A percentile compares a stretch with the other conserved stretches of the same genome.
phyloP scores from a whole-genome alignment of 208 protist species.

The Crithidia expoeki region DNA sequence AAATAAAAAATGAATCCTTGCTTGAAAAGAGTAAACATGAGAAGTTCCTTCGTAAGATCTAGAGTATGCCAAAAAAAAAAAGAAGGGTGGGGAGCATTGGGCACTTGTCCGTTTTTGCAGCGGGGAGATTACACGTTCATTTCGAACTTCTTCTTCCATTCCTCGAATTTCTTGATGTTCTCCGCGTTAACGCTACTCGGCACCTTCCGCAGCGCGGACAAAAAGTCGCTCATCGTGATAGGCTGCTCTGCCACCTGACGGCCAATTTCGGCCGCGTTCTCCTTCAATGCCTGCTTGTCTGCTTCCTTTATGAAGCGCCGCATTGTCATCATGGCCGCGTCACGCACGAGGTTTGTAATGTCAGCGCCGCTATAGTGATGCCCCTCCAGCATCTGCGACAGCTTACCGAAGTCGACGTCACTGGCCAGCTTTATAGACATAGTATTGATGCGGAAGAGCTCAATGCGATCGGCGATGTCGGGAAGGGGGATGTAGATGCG shows the following conservation, averaged over 20 bases:
- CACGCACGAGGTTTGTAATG: conserved; percentile 90
- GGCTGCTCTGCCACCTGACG: conserved; percentile 81
- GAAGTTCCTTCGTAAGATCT: not conserved
- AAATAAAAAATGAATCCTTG: too few relatives aligned
- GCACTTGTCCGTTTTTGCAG: not conserved
- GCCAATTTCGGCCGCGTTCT: conserved; percentile 82
- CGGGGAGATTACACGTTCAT: conserved; percentile 37
- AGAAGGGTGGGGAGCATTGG: too few relatives aligned
- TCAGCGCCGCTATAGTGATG: conserved; percentile 92
- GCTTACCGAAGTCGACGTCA: conserved; percentile 79
- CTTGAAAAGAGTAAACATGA: too few relatives aligned
- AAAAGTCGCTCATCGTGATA: conserved; percentile 87
- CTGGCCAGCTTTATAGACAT: conserved; percentile 63
- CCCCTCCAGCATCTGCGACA: conserved; percentile 82
- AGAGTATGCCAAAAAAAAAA: not conserved
- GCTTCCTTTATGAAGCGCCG: conserved; percentile 85
- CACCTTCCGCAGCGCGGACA: conserved; percentile 79
- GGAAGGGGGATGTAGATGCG: conserved; percentile 94
- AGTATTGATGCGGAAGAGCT: conserved; percentile 87
- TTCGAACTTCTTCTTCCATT: conserved; percentile 91
- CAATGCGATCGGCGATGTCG: conserved; percentile 67
- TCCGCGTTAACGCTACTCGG: conserved; percentile 87
- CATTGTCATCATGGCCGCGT: conserved; percentile 95
- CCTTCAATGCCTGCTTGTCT: conserved; percentile 70
- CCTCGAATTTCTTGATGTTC: conserved; percentile 87